Conservation (phyloP, 495 filamentous ascomycete genomes). For the Penicillium subrubescens region DNA sequence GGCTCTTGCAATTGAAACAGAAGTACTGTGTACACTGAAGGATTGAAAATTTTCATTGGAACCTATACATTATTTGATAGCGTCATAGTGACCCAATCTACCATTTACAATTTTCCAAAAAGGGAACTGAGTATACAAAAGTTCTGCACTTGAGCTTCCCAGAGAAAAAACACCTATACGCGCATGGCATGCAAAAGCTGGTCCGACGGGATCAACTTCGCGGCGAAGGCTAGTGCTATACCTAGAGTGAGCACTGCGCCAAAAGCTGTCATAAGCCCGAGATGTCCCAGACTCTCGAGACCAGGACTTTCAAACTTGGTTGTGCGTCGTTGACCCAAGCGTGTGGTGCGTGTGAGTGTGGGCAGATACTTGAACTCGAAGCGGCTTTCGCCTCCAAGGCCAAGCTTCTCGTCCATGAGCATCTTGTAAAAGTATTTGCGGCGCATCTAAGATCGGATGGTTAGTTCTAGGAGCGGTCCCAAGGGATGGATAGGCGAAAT, state of each 20-base stretch:
- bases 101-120: background rate
- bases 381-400: conserved; percentile 55
- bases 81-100: background rate
- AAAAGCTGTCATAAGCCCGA: conserved; percentile 33
- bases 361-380: conserved; percentile 72
- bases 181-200: conserved; percentile 16
- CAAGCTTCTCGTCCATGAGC: conserved; percentile 57
- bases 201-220: conserved; percentile 21
- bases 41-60: background rate
- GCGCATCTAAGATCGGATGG: conserved; percentile 30
- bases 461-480: too few species aligned
- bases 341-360: conserved; percentile 38
- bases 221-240: conserved; percentile 25
- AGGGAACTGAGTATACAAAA: background rate
- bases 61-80: background rate
- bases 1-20: background rate
- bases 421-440: conserved; percentile 56
- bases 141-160: background rate
- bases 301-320: conserved; percentile 28
- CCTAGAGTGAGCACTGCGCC: conserved; percentile 19
- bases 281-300: conserved; percentile 31
- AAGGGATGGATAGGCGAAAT: background rate
- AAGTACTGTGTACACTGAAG: background rate
- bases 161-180: background rate
- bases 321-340: conserved; percentile 31